Percentiles rank a stretch among this genome's conserved stretches.
Evolutionary conservation across 2,329 filamentous ascomycete genomes (phyloP).

Genomic region (Penicillium psychrosexuale): DNA sequence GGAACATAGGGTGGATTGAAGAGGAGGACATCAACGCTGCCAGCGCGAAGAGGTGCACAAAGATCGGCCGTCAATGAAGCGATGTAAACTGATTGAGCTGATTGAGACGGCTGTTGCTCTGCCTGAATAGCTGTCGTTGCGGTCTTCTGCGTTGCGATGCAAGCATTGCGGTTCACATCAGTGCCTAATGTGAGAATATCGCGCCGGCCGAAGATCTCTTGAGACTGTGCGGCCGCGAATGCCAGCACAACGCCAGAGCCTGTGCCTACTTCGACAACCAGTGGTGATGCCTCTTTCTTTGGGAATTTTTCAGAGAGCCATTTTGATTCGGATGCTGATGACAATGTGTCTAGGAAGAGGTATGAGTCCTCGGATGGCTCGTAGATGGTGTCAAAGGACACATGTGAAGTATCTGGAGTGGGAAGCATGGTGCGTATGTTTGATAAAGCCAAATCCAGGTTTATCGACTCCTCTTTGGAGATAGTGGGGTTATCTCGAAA

Average conservation of each 20-base stretch:
- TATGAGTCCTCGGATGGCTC: constrained; percentile 96
- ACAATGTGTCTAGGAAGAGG: constrained; percentile 86
- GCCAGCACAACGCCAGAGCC: constrained; percentile 93
- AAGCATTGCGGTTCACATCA: constrained; percentile 84
- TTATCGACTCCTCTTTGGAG: not conserved
- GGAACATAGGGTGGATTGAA: constrained; percentile 99
- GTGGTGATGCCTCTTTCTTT: constrained; percentile 40
- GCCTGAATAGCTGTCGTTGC: constrained; percentile 51
- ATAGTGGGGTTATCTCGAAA: constrained; percentile 3
- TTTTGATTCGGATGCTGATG: constrained; percentile 62
- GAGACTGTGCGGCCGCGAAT: constrained; percentile 75
- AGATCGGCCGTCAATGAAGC: constrained; percentile 71
- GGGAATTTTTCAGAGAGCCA: constrained; percentile 67
- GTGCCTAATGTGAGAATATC: constrained; percentile 70
- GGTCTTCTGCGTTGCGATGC: constrained; percentile 69
- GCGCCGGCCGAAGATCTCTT: constrained; percentile 66
- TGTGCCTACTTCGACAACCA: constrained; percentile 82
- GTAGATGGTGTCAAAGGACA: constrained; percentile 84
- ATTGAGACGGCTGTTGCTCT: constrained; percentile 28
- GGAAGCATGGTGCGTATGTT: constrained; percentile 67
- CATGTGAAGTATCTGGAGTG: constrained; percentile 89
- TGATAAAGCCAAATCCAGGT: not conserved
- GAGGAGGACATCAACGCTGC: constrained; percentile 74
- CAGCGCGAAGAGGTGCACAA: constrained; percentile 55
- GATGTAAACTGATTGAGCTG: constrained; percentile 55